phyloP scores from a whole-genome alignment of 140 eudicot species.

The Stevia rebaudiana region DNA sequence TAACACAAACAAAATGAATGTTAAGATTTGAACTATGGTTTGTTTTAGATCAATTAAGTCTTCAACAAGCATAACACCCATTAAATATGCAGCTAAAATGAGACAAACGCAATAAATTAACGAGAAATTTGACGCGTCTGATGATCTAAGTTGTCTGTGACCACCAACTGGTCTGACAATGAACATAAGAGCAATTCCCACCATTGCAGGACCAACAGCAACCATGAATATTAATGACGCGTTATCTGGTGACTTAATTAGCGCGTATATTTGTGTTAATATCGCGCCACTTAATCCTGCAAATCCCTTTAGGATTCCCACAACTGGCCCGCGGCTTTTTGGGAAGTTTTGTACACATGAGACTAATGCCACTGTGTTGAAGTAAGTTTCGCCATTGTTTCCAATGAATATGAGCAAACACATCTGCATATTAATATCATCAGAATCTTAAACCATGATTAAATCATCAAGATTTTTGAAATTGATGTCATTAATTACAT shows the following conservation, averaged over 20 bases:
- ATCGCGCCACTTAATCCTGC: slow-evolving; percentile 93
- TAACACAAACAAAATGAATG: slow-evolving; percentile 53
- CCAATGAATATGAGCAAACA: slow-evolving; percentile 82
- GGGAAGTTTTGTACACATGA: slow-evolving; percentile 97
- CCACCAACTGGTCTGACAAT: slow-evolving; percentile 89
- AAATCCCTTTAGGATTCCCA: slow-evolving; percentile 87
- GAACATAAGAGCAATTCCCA: slow-evolving; percentile 76
- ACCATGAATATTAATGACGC: slow-evolving; percentile 91
- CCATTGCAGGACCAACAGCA: slow-evolving; percentile 92
- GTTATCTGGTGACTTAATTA: slow-evolving; percentile 64
- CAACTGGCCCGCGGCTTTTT: slow-evolving; percentile 89
- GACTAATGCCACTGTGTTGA: slow-evolving; percentile 84
- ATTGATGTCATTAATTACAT: neutral
- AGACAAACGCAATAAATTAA: slow-evolving; percentile 69
- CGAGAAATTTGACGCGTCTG: slow-evolving; percentile 68
- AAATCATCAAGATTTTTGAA: neutral
- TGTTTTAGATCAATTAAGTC: slow-evolving; percentile 54
- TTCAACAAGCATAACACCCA: slow-evolving; percentile 91
- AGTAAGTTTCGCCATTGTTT: slow-evolving; percentile 92
- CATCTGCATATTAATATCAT: slow-evolving; percentile 48
- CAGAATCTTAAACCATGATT: neutral
- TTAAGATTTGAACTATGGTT: slow-evolving; percentile 47
- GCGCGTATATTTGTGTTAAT: slow-evolving; percentile 67
- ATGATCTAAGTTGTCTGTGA: slow-evolving; percentile 63
- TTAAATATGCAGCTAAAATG: slow-evolving; percentile 72